Percentiles rank a stretch among this genome's conserved stretches.
phyloP scores from a whole-genome alignment of 2,329 filamentous ascomycete genomes.

The Scytalidium lignicola region DNA sequence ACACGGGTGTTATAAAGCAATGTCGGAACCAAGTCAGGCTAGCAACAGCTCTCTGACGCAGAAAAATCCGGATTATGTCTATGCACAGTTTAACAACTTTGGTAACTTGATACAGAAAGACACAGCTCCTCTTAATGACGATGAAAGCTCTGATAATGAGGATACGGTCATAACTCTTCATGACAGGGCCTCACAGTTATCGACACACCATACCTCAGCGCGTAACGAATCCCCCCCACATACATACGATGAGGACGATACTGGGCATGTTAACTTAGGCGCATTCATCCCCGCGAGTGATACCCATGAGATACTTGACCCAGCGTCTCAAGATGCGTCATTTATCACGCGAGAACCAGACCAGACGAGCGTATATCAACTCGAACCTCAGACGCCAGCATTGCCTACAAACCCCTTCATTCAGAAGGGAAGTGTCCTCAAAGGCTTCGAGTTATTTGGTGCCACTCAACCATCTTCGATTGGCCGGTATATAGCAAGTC shows the following conservation, averaged over 20 bases:
- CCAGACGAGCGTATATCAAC: background rate
- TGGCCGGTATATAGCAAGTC: constrained; percentile 15
- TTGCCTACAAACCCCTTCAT: constrained; percentile 24
- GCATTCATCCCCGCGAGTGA: constrained; percentile 5
- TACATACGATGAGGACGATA: constrained; percentile 23
- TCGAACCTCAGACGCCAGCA: constrained; percentile 25
- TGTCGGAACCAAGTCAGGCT: constrained; percentile 12
- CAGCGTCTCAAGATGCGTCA: constrained; percentile 18
- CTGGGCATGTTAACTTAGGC: constrained; percentile 19
- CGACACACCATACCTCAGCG: constrained; percentile 8
- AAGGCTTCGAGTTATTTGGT: constrained; percentile 22
- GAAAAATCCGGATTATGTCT: constrained; percentile 21
- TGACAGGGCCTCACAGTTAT: background rate
- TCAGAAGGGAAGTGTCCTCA: constrained; percentile 24
- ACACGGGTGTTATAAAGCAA: background rate
- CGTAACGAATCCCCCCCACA: constrained; percentile 19
- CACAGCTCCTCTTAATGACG: background rate
- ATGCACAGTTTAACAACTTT: constrained; percentile 14
- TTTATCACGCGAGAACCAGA: constrained; percentile 1
- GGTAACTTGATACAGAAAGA: background rate
- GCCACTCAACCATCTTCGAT: constrained; percentile 27
- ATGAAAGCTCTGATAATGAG: constrained; percentile 1
- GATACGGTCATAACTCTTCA: background rate
- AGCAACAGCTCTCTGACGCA: constrained; percentile 24
- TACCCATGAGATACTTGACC: constrained; percentile 4